Evolutionary conservation across 2,329 filamentous ascomycete genomes (phyloP), one percentile per base, ranked within the genome.

Genomic region (Ophiognomonia clavigignenti-juglandacearum): DNA sequence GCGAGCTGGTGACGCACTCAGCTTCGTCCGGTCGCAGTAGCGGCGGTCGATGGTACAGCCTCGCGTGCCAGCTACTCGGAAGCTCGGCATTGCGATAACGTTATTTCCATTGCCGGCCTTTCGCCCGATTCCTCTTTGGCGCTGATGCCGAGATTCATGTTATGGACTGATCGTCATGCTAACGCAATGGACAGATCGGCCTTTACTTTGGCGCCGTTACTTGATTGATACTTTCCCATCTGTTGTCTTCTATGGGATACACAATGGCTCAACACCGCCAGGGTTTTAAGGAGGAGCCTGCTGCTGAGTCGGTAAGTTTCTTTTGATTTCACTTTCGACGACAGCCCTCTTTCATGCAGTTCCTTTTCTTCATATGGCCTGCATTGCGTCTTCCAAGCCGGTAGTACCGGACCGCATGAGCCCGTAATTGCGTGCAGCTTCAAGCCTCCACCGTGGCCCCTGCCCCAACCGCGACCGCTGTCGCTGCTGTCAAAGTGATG

Each of bases 241-340:
- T 31, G 35, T 31, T 40, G 43, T 9, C 20, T 36, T 46, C 43
- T 52, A 70, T 70, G 67, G 64, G 68, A 60, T 65, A 68, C 58
- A 67, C 67, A 57, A 73, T 73, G 70, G 67, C 67, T 54, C 68
- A 69, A 55, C 67, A 69, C 54, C 67, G 67, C 54, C 68, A 70
- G 64, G 65, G 62, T 58, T 69, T 65, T 51, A 71, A 72, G 56
- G 68, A 71, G 54, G 69, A 72, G 56, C 64, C 65, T 18, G 38
- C 43, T 19, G 59, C 61, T 53, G 69, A 71, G 53, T 60, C 65
- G 56, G 69, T 72, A 54, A 69, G 69, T 67, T 57, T 19, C 22
- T 16, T 9, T 27, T n/a, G n/a, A n/a, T 8, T 36, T 36, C 26
- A 16, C 39, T 19, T 11, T 31, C 32, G 16, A 26, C 20, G 10